Percentiles rank a stretch among this genome's conserved stretches.
Conservation (phyloP, 768 basidiomycete species). For the Podaxis sp. region DNA sequence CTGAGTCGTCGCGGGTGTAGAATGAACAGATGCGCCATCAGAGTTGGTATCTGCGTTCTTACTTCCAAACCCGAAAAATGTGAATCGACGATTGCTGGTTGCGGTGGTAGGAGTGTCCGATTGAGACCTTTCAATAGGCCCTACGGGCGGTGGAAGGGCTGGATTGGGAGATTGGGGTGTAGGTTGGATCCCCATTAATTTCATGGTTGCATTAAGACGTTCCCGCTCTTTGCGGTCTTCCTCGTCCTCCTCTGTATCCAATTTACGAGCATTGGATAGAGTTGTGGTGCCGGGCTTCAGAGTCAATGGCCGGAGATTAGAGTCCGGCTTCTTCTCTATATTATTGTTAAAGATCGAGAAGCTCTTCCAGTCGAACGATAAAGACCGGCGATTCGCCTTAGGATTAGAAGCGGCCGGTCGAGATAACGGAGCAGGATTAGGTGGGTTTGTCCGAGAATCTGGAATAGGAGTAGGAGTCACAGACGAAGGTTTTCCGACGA, state of each 20-base stretch:
- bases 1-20: conserved; percentile 34
- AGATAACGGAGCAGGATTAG: conserved; percentile 11
- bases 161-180: conserved; percentile 41
- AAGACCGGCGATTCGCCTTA: conserved; percentile 65
- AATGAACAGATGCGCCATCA: conserved; percentile 49
- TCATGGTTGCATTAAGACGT: conserved; percentile 87
- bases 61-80: conserved; percentile 60
- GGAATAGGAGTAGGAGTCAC: conserved; percentile 29
- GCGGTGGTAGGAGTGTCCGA: conserved; percentile 28
- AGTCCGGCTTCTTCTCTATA: conserved; percentile 63
- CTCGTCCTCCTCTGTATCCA: conserved; percentile 90
- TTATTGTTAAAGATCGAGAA: conserved; percentile 64
- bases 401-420: conserved; percentile 19
- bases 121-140: conserved; percentile 27
- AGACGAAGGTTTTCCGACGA: conserved; percentile 44
- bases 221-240: conserved; percentile 88
- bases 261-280: conserved; percentile 66
- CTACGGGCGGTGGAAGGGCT: conserved; percentile 27
- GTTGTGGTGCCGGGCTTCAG: conserved; percentile 62
- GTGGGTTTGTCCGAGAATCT: conserved; percentile 25
- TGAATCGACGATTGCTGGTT: conserved; percentile 53
- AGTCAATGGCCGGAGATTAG: conserved; percentile 67
- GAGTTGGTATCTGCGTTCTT: conserved; percentile 38
- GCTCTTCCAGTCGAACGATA: conserved; percentile 83
- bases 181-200: conserved; percentile 88